Base-by-base conservation (phyloP, 192 early-diverging fungal genomes). In the Phycomyces blakesleeanus region DNA sequence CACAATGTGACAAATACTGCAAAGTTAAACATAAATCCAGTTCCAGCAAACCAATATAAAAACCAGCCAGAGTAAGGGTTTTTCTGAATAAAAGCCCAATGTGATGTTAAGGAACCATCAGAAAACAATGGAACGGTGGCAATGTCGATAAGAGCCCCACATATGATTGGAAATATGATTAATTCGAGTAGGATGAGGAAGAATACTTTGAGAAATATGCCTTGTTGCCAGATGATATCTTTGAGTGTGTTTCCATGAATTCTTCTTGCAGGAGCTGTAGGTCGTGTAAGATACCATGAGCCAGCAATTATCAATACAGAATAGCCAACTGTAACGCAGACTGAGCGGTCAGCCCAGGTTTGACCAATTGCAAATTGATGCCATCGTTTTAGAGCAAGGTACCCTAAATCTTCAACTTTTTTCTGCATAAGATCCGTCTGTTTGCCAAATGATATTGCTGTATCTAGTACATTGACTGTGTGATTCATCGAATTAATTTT, bases 1-100 rank as follows among this genome's bases (percentile, higher is more conserved):
- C 91, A 90, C n/a, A 86, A 76, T 18, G 87, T 68, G 2, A 99
- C 88, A 72, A 95, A 95, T 8, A 87, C 76, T 2, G 96, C 90
- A 83, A 99, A 94, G 64, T 91, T 83, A 59, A 93, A 93, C 93
- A 98, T 95, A 67, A 97, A 95, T 18, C 83, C 84, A 9, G 96
- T 94, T 1, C 97, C 97, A 1, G 87, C 63, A 63, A 98, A 81
- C 97, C 96, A 98, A 67, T 96, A 93, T 61, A 93, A 76, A 52
- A 93, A 85, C 53, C 76, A 72, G n/a, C 81, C 83, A 21, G 84
- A 83, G 66, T 86, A 81, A 5, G 89, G 89, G 21, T 81, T 79
- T 15, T 75, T 61, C 11, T 72, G 61, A 68, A 85, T 82, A 58
- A 88, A 90, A 0, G 62, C 73, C 50, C 77, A 74, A 10, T 90